Conservation (phyloP, 495 filamentous ascomycete species). For the Tuber aestivum region DNA sequence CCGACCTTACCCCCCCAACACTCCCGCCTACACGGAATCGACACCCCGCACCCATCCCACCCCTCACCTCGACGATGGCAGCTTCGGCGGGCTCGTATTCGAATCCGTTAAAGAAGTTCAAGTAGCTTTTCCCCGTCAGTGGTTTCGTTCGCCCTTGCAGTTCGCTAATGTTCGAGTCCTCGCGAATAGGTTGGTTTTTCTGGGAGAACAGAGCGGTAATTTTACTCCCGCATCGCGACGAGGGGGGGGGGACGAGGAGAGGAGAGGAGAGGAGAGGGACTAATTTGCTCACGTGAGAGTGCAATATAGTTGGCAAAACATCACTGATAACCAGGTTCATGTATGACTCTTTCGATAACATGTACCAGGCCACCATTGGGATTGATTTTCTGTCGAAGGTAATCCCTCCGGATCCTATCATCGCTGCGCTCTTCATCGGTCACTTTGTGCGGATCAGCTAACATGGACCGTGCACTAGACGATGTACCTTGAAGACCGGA, state of each 20-base stretch:
- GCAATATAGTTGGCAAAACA: conserved; percentile 80
- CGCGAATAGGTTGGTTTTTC: conserved; percentile 72
- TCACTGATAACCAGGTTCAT: conserved; percentile 98
- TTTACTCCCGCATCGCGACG: conserved; percentile 22
- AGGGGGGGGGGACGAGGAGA: conserved; percentile 2
- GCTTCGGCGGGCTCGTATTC: conserved; percentile 79
- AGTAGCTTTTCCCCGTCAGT: conserved; percentile 53
- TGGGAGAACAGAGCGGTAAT: conserved; percentile 97
- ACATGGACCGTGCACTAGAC: conserved; percentile 54
- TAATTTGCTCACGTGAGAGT: conserved; percentile 17
- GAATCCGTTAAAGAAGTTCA: conserved; percentile 99
- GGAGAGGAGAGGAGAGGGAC: conserved; percentile 8
- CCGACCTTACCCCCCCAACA: neutral
- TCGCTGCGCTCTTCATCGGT: conserved; percentile 4
- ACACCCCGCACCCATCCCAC: neutral
- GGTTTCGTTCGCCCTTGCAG: conserved; percentile 19
- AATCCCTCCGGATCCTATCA: conserved; percentile 35
- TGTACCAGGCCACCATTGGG: conserved; percentile 98
- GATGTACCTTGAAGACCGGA: conserved; percentile 99
- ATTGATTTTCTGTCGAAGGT: conserved; percentile 99
- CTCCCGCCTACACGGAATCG: neutral
- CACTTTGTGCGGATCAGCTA: conserved; percentile 6
- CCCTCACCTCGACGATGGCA: conserved; percentile 44
- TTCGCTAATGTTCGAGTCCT: conserved; percentile 25
- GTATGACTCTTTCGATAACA: conserved; percentile 99